Evolutionary conservation across 2,329 filamentous ascomycete genomes (phyloP).

Genomic region (Penicillium rolfsii): DNA sequence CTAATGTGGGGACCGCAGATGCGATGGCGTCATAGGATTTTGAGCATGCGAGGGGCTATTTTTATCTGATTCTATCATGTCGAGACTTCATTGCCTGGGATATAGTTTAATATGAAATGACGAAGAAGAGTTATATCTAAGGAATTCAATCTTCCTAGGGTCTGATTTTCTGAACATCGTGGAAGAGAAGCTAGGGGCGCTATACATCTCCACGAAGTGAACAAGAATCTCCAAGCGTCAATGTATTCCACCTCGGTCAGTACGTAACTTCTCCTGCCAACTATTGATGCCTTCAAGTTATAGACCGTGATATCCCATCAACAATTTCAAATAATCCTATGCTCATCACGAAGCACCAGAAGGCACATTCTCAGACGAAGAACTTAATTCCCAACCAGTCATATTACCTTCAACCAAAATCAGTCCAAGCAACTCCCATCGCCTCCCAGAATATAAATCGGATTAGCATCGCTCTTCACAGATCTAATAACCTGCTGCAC

Average conservation of each 20-base stretch:
- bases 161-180: not conserved
- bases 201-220: not conserved
- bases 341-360: slow-evolving; percentile 39
- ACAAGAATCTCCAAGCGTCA: not conserved
- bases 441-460: slow-evolving; percentile 62
- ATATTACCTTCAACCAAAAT: slow-evolving; percentile 56
- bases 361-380: slow-evolving; percentile 49
- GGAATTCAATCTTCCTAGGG: not conserved
- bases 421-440: slow-evolving; percentile 56
- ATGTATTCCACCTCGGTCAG: not conserved
- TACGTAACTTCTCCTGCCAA: not conserved
- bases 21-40: slow-evolving; percentile 7
- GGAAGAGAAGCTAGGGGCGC: not conserved
- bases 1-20: slow-evolving; percentile 1
- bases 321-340: not conserved
- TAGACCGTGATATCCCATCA: not conserved
- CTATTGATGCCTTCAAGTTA: not conserved
- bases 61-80: not conserved
- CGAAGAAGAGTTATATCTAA: not conserved
- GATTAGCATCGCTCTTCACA: slow-evolving; percentile 38
- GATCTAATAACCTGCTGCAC: slow-evolving; percentile 35
- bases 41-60: not conserved
- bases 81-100: not conserved
- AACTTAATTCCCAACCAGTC: slow-evolving; percentile 55
- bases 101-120: not conserved